Percentiles rank a stretch among this genome's conserved stretches.
Evolutionary conservation across 352 stramenopile species (phyloP).

Genomic region (Phytophthora ohioensis): DNA sequence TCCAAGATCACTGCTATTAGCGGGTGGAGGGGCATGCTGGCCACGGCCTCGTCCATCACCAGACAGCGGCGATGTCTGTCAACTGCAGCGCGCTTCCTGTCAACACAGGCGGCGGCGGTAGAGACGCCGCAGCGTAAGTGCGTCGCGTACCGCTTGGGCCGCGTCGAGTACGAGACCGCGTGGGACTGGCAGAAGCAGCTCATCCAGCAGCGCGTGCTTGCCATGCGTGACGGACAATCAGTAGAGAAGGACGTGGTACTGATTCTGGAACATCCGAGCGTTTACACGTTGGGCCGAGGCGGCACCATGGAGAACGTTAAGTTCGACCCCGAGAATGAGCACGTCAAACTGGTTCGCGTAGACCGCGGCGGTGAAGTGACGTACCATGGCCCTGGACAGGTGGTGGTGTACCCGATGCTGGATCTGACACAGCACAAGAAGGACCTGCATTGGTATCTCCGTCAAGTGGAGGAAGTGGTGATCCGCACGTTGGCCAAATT

Average conservation of each 20-base stretch:
- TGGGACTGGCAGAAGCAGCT: constrained; percentile 91
- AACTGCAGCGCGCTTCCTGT: constrained; percentile 11
- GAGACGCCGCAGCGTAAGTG: constrained; percentile 56
- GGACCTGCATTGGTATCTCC: constrained; percentile 98
- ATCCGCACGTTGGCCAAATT: constrained; percentile 92
- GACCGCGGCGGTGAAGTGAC: constrained; percentile 99
- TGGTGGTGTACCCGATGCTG: constrained; percentile 98
- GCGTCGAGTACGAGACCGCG: constrained; percentile 85
- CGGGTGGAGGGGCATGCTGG: constrained; percentile 17
- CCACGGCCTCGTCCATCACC: constrained; percentile 4
- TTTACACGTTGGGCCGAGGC: constrained; percentile 97
- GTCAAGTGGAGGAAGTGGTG: constrained; percentile 96
- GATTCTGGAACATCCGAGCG: constrained; percentile 89
- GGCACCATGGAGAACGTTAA: constrained; percentile 93
- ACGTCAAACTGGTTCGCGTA: constrained; percentile 94
- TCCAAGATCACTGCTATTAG: constrained; percentile 20
- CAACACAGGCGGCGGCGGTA: constrained; percentile 3
- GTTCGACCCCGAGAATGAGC: constrained; percentile 72
- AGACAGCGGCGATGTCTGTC: constrained; percentile 12
- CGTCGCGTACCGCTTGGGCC: constrained; percentile 71
- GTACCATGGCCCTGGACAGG: constrained; percentile 97
- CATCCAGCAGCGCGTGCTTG: constrained; percentile 78
- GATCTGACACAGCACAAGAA: constrained; percentile 95
- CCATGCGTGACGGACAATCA: constrained; percentile 49
- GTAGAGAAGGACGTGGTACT: constrained; percentile 66